phyloP scores from a whole-genome alignment of 768 basidiomycete genomes.

The Lentinula guzmanii region DNA sequence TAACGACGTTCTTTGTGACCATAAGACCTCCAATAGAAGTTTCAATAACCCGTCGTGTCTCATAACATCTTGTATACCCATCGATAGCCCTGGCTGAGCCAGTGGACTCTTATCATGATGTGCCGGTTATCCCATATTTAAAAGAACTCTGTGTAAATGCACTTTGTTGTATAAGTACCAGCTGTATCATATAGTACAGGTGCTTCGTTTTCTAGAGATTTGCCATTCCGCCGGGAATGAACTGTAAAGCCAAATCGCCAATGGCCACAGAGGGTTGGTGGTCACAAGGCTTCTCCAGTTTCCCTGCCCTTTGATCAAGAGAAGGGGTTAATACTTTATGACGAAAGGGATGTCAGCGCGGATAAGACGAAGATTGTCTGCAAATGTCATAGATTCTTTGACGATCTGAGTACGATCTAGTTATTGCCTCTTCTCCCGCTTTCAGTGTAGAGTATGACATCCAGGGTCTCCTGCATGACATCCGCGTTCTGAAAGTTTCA shows the following conservation, averaged over 20 bases:
- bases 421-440: neutral
- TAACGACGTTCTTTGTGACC: constrained; percentile 6
- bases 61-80: neutral
- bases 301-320: neutral
- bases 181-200: neutral
- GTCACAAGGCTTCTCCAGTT: neutral
- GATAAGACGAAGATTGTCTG: neutral
- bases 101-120: neutral
- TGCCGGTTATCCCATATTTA: neutral
- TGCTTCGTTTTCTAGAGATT: neutral
- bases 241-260: neutral
- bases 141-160: neutral
- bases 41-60: neutral
- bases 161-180: neutral
- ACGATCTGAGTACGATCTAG: neutral
- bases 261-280: neutral
- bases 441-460: neutral
- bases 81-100: neutral
- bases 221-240: neutral
- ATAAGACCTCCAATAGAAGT: constrained; percentile 1
- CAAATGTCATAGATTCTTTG: neutral
- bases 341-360: neutral
- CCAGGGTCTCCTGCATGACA: neutral
- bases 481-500: neutral
- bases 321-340: neutral